Percentiles rank a stretch among this genome's conserved stretches.
Conservation (phyloP, 169 alveolate genomes). For the Plasmodium cynomolgi region DNA sequence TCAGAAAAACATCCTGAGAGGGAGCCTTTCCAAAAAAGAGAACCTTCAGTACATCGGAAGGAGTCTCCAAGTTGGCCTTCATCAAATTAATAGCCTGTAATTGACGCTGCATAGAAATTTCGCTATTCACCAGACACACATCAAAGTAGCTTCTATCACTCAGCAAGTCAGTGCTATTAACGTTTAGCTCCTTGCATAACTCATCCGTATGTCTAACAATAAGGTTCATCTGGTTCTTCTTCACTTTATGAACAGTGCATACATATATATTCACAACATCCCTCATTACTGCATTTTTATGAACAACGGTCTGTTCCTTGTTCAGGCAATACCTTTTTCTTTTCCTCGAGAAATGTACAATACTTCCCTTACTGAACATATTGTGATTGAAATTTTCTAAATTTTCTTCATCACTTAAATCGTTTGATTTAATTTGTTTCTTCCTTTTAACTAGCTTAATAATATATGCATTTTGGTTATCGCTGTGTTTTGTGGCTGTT, state of each 20-base stretch:
- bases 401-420: conserved; percentile 65
- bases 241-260: conserved; percentile 66
- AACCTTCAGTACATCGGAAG: conserved; percentile 27
- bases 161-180: conserved; percentile 6
- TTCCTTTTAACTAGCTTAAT: conserved; percentile 36
- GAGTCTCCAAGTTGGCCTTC: conserved; percentile 23
- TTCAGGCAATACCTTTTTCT: conserved; percentile 30
- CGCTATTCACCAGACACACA: conserved; percentile 43
- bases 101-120: conserved; percentile 39
- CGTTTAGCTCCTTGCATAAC: conserved; percentile 49
- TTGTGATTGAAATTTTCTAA: conserved; percentile 42
- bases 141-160: conserved; percentile 39
- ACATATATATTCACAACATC: conserved; percentile 30
- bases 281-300: not conserved
- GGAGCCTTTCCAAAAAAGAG: conserved; percentile 21
- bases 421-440: conserved; percentile 24
- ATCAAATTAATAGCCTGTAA: conserved; percentile 45
- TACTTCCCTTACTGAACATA: conserved; percentile 48
- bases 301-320: not conserved
- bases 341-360: conserved; percentile 64
- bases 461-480: conserved; percentile 25
- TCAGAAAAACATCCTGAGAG: conserved; percentile 10
- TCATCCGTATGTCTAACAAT: not conserved
- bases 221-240: conserved; percentile 41
- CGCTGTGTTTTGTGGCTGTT: conserved; percentile 25